Evolutionary conservation across 2,329 filamentous ascomycete genomes (phyloP).

Genomic region (Cercospora beticola): DNA sequence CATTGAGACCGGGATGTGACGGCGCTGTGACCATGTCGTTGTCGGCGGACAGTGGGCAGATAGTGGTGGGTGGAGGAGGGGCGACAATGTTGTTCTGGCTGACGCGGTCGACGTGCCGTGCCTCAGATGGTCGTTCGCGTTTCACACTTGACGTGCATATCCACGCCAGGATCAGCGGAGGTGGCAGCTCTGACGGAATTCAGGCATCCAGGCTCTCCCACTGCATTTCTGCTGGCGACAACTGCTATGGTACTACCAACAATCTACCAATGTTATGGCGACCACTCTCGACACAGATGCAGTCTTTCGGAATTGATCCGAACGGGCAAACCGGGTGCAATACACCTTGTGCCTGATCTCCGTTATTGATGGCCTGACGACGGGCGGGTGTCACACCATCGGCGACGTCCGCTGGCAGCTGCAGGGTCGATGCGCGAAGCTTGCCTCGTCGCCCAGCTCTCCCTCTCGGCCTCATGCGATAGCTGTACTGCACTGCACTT

Average conservation of each 20-base stretch:
- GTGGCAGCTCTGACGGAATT: background rate
- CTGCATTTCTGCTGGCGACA: background rate
- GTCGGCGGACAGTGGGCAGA: background rate
- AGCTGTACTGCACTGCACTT: background rate
- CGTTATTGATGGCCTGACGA: background rate
- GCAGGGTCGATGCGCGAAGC: background rate
- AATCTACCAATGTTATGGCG: background rate
- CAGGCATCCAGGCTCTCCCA: background rate
- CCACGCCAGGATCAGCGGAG: background rate
- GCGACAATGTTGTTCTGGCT: background rate
- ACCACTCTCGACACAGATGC: background rate
- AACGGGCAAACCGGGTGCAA: background rate
- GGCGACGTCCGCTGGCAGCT: conserved; percentile 4
- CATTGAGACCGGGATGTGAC: conserved; percentile 22
- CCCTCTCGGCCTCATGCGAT: conserved; percentile 7
- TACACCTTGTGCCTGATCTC: background rate
- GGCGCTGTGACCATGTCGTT: conserved; percentile 9
- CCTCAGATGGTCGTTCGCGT: background rate
- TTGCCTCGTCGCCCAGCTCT: background rate
- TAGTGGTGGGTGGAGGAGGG: background rate
- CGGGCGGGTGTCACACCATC: background rate
- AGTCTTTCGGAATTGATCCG: background rate
- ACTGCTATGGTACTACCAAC: background rate
- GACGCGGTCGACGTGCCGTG: background rate
- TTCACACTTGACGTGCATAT: conserved; percentile 2